Conservation (phyloP, 1,139 yeast genomes). For the Taphrina flavorubra region DNA sequence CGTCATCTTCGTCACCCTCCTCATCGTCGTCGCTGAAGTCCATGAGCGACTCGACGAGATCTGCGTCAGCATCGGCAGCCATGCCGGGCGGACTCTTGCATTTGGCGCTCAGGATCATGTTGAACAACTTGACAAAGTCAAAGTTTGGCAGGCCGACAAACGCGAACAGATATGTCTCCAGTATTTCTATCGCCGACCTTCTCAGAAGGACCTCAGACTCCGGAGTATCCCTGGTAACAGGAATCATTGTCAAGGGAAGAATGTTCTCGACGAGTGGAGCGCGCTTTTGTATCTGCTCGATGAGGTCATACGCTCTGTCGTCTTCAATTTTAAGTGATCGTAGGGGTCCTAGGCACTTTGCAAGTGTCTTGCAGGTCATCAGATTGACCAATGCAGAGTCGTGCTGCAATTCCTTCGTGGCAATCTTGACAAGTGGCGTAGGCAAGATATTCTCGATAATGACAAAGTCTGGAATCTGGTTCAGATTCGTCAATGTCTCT, state of each 20-base stretch:
- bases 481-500: conserved; percentile 33
- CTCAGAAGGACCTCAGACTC: conserved; percentile 20
- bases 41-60: not conserved
- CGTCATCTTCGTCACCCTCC: not conserved
- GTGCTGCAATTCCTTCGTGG: conserved; percentile 64
- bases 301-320: conserved; percentile 45
- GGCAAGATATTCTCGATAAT: conserved; percentile 66
- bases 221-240: not conserved
- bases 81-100: not conserved
- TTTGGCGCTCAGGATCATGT: not conserved
- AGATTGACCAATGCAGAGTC: conserved; percentile 68
- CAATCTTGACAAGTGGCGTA: conserved; percentile 65
- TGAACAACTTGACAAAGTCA: conserved; percentile 25
- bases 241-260: conserved; percentile 14
- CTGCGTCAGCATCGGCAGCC: not conserved
- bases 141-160: conserved; percentile 27
- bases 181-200: not conserved
- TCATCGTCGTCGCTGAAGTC: not conserved
- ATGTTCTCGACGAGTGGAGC: conserved; percentile 41
- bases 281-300: conserved; percentile 36
- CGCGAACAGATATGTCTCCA: conserved; percentile 7
- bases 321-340: conserved; percentile 54
- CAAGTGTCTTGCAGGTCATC: conserved; percentile 65
- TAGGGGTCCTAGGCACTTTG: conserved; percentile 63
- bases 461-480: conserved; percentile 51